Conservation (phyloP, 495 filamentous ascomycete species). For the Tuber brumale region DNA sequence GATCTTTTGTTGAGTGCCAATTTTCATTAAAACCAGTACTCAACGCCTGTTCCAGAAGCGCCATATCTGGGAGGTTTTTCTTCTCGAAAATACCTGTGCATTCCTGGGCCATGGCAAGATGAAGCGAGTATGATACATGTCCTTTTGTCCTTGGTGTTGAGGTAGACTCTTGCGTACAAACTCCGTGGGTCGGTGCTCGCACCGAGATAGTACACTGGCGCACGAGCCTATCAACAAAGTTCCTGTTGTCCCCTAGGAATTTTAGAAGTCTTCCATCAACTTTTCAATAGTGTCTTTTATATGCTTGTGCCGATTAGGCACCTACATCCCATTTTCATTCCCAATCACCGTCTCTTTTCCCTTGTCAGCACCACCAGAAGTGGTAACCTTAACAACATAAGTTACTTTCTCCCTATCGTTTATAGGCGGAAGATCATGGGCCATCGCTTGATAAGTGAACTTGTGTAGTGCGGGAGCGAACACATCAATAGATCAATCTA, state of each 20-base stretch:
- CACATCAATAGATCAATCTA: conserved; percentile 87
- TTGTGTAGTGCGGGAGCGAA: conserved; percentile 83
- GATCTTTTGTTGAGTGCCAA: conserved; percentile 77
- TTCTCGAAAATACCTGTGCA: conserved; percentile 87
- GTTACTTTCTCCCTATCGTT: conserved; percentile 80
- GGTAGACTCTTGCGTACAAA: conserved; percentile 82
- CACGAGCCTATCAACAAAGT: conserved; percentile 67
- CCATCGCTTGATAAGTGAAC: conserved; percentile 98
- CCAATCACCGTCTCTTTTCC: conserved; percentile 82
- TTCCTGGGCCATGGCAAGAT: conserved; percentile 93
- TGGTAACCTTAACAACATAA: conserved; percentile 54
- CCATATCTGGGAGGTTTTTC: conserved; percentile 77
- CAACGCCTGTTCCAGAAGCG: conserved; percentile 72
- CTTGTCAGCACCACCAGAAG: conserved; percentile 70
- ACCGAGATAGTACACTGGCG: neutral
- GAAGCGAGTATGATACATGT: conserved; percentile 85
- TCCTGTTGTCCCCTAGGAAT: conserved; percentile 86
- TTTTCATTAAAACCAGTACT: conserved; percentile 92
- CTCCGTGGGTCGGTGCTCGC: conserved; percentile 43
- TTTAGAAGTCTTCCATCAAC: conserved; percentile 82
- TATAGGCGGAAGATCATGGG: conserved; percentile 83
- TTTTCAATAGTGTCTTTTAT: conserved; percentile 98
- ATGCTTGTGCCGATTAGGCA: conserved; percentile 83
- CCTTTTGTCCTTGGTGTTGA: conserved; percentile 89
- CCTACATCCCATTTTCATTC: conserved; percentile 89